These are phyloP conservation scores for Tripterygium wilfordii DNA, from an alignment of 177 flowering plant genomes.

Conservation along the genomic window DNA sequence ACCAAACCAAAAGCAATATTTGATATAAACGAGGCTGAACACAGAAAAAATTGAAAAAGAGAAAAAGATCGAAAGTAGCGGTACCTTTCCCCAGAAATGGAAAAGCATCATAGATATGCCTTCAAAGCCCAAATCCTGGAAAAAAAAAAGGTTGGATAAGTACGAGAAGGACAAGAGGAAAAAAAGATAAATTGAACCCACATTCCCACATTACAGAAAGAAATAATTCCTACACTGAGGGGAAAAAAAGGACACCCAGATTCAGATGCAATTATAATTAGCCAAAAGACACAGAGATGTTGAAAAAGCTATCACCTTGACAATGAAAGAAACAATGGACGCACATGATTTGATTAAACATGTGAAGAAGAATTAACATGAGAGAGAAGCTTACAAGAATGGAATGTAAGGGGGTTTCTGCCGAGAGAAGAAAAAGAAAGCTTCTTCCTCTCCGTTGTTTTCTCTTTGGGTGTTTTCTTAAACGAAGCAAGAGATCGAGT, in stretches of 20 bases:
- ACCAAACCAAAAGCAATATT: not conserved
- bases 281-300: not conserved
- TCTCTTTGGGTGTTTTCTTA: not conserved
- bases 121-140: conserved; percentile 1
- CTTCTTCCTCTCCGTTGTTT: conserved; percentile 3
- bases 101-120: conserved; percentile 3
- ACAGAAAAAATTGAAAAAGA: not conserved
- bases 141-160: not conserved
- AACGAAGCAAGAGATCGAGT: conserved; percentile 29
- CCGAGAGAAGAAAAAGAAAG: conserved; percentile 15
- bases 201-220: not conserved
- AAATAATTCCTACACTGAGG: not conserved
- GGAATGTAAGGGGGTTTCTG: conserved; percentile 15
- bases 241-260: not conserved
- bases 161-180: not conserved
- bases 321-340: not conserved
- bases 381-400: conserved; percentile 11
- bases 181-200: not conserved
- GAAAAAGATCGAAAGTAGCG: not conserved
- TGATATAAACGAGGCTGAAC: not conserved
- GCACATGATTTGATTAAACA: not conserved
- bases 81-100: not conserved
- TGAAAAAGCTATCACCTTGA: conserved; percentile 4
- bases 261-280: not conserved
- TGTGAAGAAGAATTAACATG: not conserved